phyloP scores from a whole-genome alignment of 148 eudicot species.

The Rhododendron williamsianum region DNA sequence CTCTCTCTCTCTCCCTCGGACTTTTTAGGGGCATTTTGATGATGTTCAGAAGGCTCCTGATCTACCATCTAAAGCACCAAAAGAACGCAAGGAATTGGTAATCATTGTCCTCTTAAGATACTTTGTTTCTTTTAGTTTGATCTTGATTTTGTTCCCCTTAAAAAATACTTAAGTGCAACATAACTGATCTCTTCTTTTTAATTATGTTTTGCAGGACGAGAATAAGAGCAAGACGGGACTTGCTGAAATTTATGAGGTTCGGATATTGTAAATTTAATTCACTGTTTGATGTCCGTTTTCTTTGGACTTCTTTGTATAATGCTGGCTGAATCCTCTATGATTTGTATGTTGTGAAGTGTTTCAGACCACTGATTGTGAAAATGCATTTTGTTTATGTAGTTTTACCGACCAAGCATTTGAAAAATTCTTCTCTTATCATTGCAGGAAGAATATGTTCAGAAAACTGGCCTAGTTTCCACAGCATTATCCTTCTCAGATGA shows the following conservation, averaged over 20 bases:
- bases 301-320: not conserved
- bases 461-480: conserved; percentile 67
- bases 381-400: not conserved
- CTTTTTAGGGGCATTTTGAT: conserved; percentile 65
- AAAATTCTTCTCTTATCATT: conserved; percentile 13
- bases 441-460: conserved; percentile 92
- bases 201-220: conserved; percentile 63
- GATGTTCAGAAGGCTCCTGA: conserved; percentile 76
- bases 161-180: not conserved
- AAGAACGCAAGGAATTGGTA: conserved; percentile 73
- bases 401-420: not conserved
- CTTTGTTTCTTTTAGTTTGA: not conserved
- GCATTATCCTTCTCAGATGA: conserved; percentile 68
- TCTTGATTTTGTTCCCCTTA: not conserved
- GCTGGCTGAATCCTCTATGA: not conserved
- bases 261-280: conserved; percentile 9
- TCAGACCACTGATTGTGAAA: not conserved
- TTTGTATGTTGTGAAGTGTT: not conserved
- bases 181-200: conserved; percentile 5
- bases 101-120: conserved; percentile 11
- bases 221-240: conserved; percentile 93
- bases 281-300: not conserved
- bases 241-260: conserved; percentile 87
- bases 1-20: not conserved
- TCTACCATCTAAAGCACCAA: conserved; percentile 62